Conservation (phyloP, 768 basidiomycete genomes). For the Amanita subjunquillea region DNA sequence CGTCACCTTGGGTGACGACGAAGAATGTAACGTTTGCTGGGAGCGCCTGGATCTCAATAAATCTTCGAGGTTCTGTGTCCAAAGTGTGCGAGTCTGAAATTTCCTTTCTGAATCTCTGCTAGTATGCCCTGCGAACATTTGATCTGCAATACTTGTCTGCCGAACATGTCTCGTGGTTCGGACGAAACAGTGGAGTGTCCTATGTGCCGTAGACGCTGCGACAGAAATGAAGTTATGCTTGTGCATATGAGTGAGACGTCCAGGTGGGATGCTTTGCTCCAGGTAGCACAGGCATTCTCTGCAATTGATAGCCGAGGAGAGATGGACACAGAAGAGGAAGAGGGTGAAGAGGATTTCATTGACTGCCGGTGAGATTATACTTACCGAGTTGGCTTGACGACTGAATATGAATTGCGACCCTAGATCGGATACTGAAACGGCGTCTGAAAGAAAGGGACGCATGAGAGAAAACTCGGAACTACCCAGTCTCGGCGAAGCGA, state of each 20-base stretch:
- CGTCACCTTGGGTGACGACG: slow-evolving; percentile 23
- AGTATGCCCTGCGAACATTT: slow-evolving; percentile 36
- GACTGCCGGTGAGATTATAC: slow-evolving; percentile 12
- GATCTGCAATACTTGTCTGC: slow-evolving; percentile 28
- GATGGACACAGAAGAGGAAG: slow-evolving; percentile 30
- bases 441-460: neutral
- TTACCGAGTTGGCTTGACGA: neutral
- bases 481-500: neutral
- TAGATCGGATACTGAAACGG: slow-evolving; percentile 5
- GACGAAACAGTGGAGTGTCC: slow-evolving; percentile 26
- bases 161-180: slow-evolving; percentile 16
- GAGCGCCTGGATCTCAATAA: slow-evolving; percentile 21
- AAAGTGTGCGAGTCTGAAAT: neutral
- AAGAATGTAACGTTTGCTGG: slow-evolving; percentile 29
- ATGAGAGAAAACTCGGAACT: neutral
- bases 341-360: slow-evolving; percentile 27
- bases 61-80: slow-evolving; percentile 22
- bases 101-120: neutral
- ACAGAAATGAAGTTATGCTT: slow-evolving; percentile 21
- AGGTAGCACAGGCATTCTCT: slow-evolving; percentile 27
- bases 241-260: slow-evolving; percentile 27
- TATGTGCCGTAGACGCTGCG: slow-evolving; percentile 19
- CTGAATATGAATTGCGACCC: slow-evolving; percentile 1
- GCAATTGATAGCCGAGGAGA: slow-evolving; percentile 25
- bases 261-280: slow-evolving; percentile 33